Base-by-base conservation (phyloP, 2,329 filamentous ascomycete species). In the Sclerotinia sclerotiorum region DNA sequence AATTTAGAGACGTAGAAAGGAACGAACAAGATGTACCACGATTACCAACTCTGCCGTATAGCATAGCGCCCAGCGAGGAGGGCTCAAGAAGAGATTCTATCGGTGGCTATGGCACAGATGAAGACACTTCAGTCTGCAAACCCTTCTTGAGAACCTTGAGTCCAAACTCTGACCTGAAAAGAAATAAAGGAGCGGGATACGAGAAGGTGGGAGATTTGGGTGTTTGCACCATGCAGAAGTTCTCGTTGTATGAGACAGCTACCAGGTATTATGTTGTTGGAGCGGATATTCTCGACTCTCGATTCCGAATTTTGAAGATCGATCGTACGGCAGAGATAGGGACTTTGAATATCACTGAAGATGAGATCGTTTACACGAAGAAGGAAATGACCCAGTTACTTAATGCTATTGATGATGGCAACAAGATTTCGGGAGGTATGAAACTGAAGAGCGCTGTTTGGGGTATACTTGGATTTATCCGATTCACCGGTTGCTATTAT, bases 201-300 rank as follows among this genome's bases (percentile, higher is more conserved):
- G 76, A 75, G 52, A 78, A 77, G 64, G 72, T 76, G 56, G 74
- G 74, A 17, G 81, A 82, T 68, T 80, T 84, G 66, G 81, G 82
- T 2, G 79, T 84, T 56, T 82, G 81, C 69, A 83, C 82, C 67
- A 97, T 99, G 93, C 93, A 97, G 82, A 96, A 95, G 76, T 98
- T 97, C 79, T 95, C 92, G n/a, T 82, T 99, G 29, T 98, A 99
- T 79, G 95, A 99, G 81, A 99, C 95, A 3, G 91, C 92, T 17
- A 93, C 90, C 67, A 87, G 93, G 65, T 99, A 95, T 79, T 99
- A 97, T 79, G 90, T 99, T 72, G 93, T 98, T 24, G 95, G 95
- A 19, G 91, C 92, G 64, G 95, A 99, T 77, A 88, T 97, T 68
- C 89, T 93, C 73, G 95, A 98, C 79, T 90, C 87, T 75, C 88